phyloP scores from a whole-genome alignment of 2,329 filamentous ascomycete genomes.

The Hypoxylon sp. region DNA sequence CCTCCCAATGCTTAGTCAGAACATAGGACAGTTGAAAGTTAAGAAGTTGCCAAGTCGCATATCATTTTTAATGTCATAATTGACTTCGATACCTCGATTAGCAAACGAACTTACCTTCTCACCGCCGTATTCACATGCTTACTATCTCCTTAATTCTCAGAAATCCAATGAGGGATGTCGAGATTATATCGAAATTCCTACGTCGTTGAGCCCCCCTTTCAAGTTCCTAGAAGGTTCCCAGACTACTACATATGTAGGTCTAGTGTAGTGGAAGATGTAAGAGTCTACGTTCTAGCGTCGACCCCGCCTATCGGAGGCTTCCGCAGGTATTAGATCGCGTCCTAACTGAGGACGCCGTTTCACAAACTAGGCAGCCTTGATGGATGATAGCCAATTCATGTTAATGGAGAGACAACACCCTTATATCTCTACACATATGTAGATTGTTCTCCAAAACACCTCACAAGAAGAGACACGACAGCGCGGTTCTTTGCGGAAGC shows the following conservation, averaged over 20 bases:
- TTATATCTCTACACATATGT: neutral
- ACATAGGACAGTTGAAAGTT: neutral
- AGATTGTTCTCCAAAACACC: slow-evolving; percentile 17
- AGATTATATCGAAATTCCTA: slow-evolving; percentile 38
- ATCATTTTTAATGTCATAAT: neutral
- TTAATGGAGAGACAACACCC: slow-evolving; percentile 6
- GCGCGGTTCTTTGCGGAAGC: slow-evolving; percentile 9
- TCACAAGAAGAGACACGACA: slow-evolving; percentile 23
- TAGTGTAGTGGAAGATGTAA: slow-evolving; percentile 9
- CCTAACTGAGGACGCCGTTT: slow-evolving; percentile 22
- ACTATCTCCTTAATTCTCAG: neutral
- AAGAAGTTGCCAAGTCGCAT: neutral
- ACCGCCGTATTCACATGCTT: neutral
- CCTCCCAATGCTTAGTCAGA: neutral
- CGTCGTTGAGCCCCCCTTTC: slow-evolving; percentile 11
- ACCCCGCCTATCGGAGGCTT: slow-evolving; percentile 41
- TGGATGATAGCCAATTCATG: slow-evolving; percentile 20
- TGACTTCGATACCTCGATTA: neutral
- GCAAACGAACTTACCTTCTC: neutral
- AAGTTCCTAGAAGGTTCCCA: slow-evolving; percentile 17
- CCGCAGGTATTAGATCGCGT: slow-evolving; percentile 28
- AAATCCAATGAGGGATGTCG: slow-evolving; percentile 13
- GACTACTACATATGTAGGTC: slow-evolving; percentile 8
- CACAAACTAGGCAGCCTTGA: slow-evolving; percentile 23
- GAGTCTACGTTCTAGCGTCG: slow-evolving; percentile 14